Evolutionary conservation across 2,329 filamentous ascomycete genomes (phyloP), one percentile per base, ranked within the genome.

Genomic region (Alternaria ventricosa): DNA sequence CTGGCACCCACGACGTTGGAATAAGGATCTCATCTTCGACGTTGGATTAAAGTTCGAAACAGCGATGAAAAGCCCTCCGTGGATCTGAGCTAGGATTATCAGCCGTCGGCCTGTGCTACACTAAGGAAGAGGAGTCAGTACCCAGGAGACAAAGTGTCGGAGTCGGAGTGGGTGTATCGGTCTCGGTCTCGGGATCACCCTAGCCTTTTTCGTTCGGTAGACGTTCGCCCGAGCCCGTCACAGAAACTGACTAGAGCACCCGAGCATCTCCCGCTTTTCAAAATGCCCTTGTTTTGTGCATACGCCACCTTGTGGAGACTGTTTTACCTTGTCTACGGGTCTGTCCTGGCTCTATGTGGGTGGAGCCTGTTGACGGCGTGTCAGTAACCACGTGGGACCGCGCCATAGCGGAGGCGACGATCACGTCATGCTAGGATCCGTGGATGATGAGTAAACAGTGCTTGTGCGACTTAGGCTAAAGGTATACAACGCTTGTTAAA

Each of bases 141-240:
- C 36, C 30, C 9, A 41, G 41, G 57, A 56, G 57, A 49, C 28
- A 33, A 30, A 46, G 33, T 25, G 41, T 55, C 57, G 30, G 27
- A 45, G 44, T 36, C 47, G 58, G 44, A 20, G 46, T 28, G 58
- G 18, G 12, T 51, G 18, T 28, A 1, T 51, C 49, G 49, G 33
- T 28, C 11, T 51, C 49, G 49, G 53, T 55, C 36, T 55, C 43
- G 28, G 28, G 27, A 28, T 12, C 22, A 58, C 27, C 30, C 47
- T 58, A 58, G 59, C 47, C 59, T 58, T 36, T 41, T 44, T 33
- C 46, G 54, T 57, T 61, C 54, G 56, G 55, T 46, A 23, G 54
- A 28, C n/a, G 30, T 53, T 61, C 27, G 41, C 59, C 59, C 59
- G 55, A 61, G 28, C 27, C 46, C 20, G 46, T 61, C 20, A 47